Evolutionary conservation across 140 eudicot genomes (phyloP).

Genomic region (Ambrosia hybrid): DNA sequence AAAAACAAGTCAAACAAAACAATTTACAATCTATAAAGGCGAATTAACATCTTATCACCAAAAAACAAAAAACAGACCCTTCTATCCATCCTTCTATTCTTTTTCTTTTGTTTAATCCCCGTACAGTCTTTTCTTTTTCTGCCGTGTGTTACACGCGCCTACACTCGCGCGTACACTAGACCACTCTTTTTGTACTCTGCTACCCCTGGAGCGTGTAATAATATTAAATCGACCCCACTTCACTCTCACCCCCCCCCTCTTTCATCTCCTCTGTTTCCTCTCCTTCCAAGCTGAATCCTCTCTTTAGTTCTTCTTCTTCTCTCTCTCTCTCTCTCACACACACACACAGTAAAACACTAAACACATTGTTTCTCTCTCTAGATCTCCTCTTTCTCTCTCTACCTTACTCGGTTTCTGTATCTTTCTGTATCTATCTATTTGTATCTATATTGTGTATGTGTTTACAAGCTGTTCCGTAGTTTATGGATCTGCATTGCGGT

Average conservation of each 20-base stretch:
- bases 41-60: conserved; percentile 31
- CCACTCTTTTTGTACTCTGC: conserved; percentile 24
- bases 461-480: conserved; percentile 17
- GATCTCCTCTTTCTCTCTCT: conserved; percentile 32
- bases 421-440: conserved; percentile 15
- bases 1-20: conserved; percentile 23
- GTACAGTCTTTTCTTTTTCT: conserved; percentile 10
- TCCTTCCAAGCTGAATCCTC: conserved; percentile 26
- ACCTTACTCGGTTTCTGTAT: conserved; percentile 25
- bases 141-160: conserved; percentile 15
- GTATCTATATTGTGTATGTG: background rate
- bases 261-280: conserved; percentile 33
- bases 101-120: conserved; percentile 6
- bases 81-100: conserved; percentile 19
- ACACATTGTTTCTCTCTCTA: conserved; percentile 1
- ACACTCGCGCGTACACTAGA: conserved; percentile 7
- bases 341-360: conserved; percentile 18
- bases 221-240: conserved; percentile 36
- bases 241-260: conserved; percentile 26
- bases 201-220: conserved; percentile 36
- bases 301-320: conserved; percentile 32
- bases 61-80: conserved; percentile 29
- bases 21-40: conserved; percentile 3
- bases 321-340: background rate
- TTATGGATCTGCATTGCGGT: conserved; percentile 67